These are phyloP conservation scores for Gentiana dahurica DNA, from an alignment of 257 asterid genomes.

Conservation along the genomic window DNA sequence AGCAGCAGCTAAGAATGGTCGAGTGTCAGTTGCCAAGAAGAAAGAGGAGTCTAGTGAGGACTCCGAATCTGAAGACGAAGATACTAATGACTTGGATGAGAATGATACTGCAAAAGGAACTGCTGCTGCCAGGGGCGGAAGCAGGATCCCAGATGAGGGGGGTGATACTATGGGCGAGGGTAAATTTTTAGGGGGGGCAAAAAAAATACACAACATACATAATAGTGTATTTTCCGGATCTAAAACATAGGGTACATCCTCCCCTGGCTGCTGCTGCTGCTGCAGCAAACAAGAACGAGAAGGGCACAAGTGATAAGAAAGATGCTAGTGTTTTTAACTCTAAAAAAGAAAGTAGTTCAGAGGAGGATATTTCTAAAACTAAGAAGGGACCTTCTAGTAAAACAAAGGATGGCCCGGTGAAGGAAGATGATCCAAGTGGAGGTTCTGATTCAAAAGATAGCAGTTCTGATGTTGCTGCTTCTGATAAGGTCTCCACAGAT, in stretches of 20 bases:
- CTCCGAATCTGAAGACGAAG: slow-evolving; percentile 3
- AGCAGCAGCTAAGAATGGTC: slow-evolving; percentile 13
- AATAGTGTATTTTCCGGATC: too few relatives aligned
- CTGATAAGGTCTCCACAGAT: slow-evolving; percentile 7
- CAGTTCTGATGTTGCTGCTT: slow-evolving; percentile 28
- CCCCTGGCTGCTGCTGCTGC: too few relatives aligned
- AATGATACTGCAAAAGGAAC: slow-evolving; percentile 10
- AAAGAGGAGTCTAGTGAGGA: slow-evolving; percentile 13
- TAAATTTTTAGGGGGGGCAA: too few relatives aligned
- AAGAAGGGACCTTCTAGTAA: slow-evolving; percentile 17
- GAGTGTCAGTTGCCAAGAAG: slow-evolving; percentile 1
- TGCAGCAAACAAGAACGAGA: slow-evolving; percentile 10
- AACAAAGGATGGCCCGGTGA: slow-evolving; percentile 20
- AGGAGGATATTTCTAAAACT: slow-evolving; percentile 19
- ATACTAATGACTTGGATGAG: slow-evolving; percentile 15
- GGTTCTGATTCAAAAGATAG: slow-evolving; percentile 6
- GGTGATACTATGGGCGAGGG: too few relatives aligned
- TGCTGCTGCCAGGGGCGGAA: too few relatives aligned
- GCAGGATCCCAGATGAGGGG: too few relatives aligned
- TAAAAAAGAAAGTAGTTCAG: slow-evolving; percentile 25
- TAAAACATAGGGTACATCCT: too few relatives aligned
- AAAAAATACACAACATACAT: too few relatives aligned
- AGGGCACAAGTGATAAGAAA: slow-evolving; percentile 5
- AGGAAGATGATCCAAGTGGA: not conserved
- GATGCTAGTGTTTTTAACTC: slow-evolving; percentile 33